phyloP scores from a whole-genome alignment of 352 stramenopile species.

The Thalassiosira pacifica region DNA sequence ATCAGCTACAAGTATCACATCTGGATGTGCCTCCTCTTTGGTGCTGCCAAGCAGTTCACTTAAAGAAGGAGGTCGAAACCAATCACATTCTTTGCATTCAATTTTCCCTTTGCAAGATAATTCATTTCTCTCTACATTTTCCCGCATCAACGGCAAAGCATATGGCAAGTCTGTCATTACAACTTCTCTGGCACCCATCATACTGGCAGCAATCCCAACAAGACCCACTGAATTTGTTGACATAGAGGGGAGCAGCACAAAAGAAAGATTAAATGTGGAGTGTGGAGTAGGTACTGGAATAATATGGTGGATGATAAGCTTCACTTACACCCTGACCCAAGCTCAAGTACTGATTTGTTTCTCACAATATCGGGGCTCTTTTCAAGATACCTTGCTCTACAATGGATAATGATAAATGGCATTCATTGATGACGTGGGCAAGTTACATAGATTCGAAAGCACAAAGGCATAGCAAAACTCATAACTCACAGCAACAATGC shows the following conservation, averaged over 20 bases:
- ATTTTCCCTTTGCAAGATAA: conserved; percentile 29
- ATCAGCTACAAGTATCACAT: conserved; percentile 77
- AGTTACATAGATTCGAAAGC: background rate
- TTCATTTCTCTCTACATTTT: conserved; percentile 67
- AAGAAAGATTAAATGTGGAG: too few species aligned
- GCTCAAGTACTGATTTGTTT: conserved; percentile 69
- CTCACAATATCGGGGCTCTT: conserved; percentile 43
- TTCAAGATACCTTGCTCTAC: conserved; percentile 46
- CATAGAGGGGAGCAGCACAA: too few species aligned
- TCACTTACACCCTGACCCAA: conserved; percentile 65
- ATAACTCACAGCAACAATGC: conserved; percentile 59
- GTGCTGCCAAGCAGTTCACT: conserved; percentile 41
- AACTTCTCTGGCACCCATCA: conserved; percentile 61
- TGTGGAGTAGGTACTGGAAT: too few species aligned
- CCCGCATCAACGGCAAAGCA: conserved; percentile 62
- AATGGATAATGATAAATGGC: background rate
- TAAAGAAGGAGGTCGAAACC: conserved; percentile 62
- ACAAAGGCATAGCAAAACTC: too few species aligned
- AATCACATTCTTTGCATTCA: conserved; percentile 68
- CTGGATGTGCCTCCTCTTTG: conserved; percentile 2
- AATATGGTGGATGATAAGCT: background rate
- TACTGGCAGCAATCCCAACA: conserved; percentile 60
- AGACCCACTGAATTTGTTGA: conserved; percentile 48
- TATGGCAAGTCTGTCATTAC: conserved; percentile 79
- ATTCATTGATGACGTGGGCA: conserved; percentile 18